Conservation (phyloP, 2,329 filamentous ascomycete species). For the Plectosphaerella plurivora region DNA sequence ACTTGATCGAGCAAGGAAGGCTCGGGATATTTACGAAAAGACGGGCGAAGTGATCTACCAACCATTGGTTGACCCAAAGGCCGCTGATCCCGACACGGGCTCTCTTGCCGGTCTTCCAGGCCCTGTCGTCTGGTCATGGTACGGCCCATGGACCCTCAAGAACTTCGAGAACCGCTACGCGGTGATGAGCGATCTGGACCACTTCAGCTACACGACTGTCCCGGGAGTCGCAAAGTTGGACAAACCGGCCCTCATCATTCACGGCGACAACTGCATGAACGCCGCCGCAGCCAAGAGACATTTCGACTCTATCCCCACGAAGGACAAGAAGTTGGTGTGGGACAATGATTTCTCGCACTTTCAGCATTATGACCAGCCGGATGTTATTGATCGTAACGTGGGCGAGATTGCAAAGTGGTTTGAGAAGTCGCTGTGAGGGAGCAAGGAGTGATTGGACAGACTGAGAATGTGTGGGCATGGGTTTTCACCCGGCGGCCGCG, state of each 20-base stretch:
- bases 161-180: slow-evolving; percentile 23
- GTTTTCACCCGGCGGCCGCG: no score
- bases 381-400: slow-evolving; percentile 20
- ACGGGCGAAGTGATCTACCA: slow-evolving; percentile 22
- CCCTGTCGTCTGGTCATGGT: slow-evolving; percentile 22
- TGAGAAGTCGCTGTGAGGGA: slow-evolving; percentile 1
- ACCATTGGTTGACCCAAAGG: slow-evolving; percentile 17
- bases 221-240: slow-evolving; percentile 20
- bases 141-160: slow-evolving; percentile 22
- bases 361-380: slow-evolving; percentile 20
- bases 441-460: neutral
- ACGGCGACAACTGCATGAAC: slow-evolving; percentile 25
- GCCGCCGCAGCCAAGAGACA: slow-evolving; percentile 19
- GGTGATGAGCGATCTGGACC: slow-evolving; percentile 23
- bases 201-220: slow-evolving; percentile 22
- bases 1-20: slow-evolving; percentile 17
- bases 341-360: slow-evolving; percentile 22
- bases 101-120: slow-evolving; percentile 20
- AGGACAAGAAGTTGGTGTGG: slow-evolving; percentile 22
- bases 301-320: slow-evolving; percentile 18
- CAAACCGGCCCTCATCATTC: slow-evolving; percentile 21
- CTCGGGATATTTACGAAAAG: slow-evolving; percentile 18
- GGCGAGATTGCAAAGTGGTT: slow-evolving; percentile 20
- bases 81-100: slow-evolving; percentile 15
- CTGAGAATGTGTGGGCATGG: neutral